A percentile compares a stretch with the other conserved stretches of the same genome.
phyloP scores from a whole-genome alignment of 345 rosid species.

The Euclidium syriacum region DNA sequence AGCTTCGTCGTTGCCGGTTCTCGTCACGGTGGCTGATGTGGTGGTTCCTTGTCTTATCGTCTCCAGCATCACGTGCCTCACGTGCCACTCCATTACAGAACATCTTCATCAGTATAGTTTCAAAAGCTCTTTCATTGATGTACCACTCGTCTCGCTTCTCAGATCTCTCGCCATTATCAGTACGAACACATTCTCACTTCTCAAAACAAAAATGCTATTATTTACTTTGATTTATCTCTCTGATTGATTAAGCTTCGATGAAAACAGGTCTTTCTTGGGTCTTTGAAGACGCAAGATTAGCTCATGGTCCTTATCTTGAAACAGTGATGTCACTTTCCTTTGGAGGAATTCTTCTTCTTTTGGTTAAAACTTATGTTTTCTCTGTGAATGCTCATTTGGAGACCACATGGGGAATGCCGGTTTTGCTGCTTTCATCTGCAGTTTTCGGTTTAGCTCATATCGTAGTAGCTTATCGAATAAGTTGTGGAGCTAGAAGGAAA shows the following conservation, averaged over 20 bases:
- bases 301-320: slow-evolving; percentile 78
- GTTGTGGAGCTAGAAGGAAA: slow-evolving; percentile 79
- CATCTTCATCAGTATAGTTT: slow-evolving; percentile 62
- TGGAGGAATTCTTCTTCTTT: slow-evolving; percentile 59
- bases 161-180: slow-evolving; percentile 74
- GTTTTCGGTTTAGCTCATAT: slow-evolving; percentile 79
- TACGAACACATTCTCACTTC: slow-evolving; percentile 22
- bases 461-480: slow-evolving; percentile 74
- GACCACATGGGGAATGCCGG: slow-evolving; percentile 88
- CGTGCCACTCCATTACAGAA: slow-evolving; percentile 51
- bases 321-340: slow-evolving; percentile 66
- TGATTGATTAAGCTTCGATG: not conserved
- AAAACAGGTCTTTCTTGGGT: slow-evolving; percentile 68
- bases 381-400: slow-evolving; percentile 56
- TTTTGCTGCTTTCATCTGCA: slow-evolving; percentile 69
- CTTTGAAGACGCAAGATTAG: slow-evolving; percentile 63
- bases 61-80: slow-evolving; percentile 67
- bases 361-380: slow-evolving; percentile 70
- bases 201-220: not conserved
- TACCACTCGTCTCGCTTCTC: slow-evolving; percentile 67
- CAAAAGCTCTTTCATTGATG: slow-evolving; percentile 70
- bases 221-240: not conserved
- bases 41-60: slow-evolving; percentile 53
- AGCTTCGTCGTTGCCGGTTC: slow-evolving; percentile 76
- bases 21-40: slow-evolving; percentile 72